These are phyloP conservation scores for Closterium sp. DNA, from an alignment of 139 green algal species.

Conservation along the genomic window DNA sequence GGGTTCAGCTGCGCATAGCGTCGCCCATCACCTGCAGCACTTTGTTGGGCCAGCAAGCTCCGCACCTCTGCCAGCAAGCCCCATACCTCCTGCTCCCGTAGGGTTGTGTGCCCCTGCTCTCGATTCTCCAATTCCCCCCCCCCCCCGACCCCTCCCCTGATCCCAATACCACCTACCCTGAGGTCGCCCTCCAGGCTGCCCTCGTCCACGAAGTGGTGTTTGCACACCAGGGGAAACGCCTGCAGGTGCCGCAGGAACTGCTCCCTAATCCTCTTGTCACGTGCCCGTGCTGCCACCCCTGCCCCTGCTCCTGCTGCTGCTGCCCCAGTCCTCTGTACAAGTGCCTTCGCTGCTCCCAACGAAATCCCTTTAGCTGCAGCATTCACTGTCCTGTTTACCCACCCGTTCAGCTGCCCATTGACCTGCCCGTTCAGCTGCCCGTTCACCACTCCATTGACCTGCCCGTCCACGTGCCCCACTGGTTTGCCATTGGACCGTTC, in stretches of 20 bases:
- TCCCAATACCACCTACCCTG: not conserved
- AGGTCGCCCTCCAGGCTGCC: slow-evolving; percentile 28
- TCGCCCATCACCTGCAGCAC: too few species aligned
- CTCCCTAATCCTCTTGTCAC: slow-evolving; percentile 19
- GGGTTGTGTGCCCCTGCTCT: too few species aligned
- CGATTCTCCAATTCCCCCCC: too few species aligned
- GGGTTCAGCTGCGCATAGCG: too few species aligned
- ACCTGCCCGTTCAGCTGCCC: not conserved
- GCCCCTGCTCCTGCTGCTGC: not conserved
- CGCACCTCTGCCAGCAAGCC: too few species aligned
- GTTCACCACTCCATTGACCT: not conserved
- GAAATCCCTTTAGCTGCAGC: not conserved
- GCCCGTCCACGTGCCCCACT: not conserved
- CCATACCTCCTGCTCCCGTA: too few species aligned
- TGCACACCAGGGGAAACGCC: slow-evolving; percentile 29
- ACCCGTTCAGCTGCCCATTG: not conserved
- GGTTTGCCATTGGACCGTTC: not conserved
- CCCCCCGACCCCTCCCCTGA: too few species aligned
- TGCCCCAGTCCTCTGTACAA: not conserved
- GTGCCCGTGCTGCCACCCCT: not conserved
- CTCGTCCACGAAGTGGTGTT: slow-evolving; percentile 33
- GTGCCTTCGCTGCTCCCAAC: not conserved
- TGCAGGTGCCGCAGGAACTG: slow-evolving; percentile 36
- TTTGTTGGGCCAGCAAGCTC: too few species aligned
- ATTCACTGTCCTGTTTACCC: not conserved